phyloP scores from a whole-genome alignment of 2,329 filamentous ascomycete genomes.

The Colletotrichum cereale region DNA sequence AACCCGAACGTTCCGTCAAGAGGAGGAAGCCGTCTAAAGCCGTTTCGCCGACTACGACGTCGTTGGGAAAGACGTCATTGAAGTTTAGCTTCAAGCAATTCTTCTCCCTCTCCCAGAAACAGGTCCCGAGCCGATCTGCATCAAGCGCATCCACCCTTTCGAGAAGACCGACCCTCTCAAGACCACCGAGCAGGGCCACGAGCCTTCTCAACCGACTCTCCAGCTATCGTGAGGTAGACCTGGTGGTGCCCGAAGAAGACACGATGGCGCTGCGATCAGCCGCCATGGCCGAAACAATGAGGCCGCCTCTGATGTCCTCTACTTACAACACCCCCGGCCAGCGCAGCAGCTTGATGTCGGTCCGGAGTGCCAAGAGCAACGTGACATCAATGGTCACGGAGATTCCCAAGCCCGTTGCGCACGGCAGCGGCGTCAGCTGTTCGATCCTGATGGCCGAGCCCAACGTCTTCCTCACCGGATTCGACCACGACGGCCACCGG shows the following conservation, averaged over 20 bases:
- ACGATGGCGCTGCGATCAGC: slow-evolving; percentile 42
- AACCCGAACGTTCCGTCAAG: slow-evolving; percentile 52
- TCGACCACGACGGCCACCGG: slow-evolving; percentile 76
- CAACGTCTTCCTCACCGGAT: slow-evolving; percentile 83
- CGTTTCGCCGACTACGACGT: slow-evolving; percentile 28
- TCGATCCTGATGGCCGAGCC: slow-evolving; percentile 83
- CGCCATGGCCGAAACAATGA: slow-evolving; percentile 36
- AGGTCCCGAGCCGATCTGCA: slow-evolving; percentile 31
- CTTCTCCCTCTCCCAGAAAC: slow-evolving; percentile 36
- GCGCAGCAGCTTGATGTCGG: slow-evolving; percentile 65
- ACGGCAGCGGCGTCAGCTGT: slow-evolving; percentile 80
- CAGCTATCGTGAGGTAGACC: slow-evolving; percentile 30
- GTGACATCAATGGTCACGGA: slow-evolving; percentile 66
- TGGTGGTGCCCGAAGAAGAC: slow-evolving; percentile 38
- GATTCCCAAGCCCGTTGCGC: slow-evolving; percentile 79
- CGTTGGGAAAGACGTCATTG: slow-evolving; percentile 39
- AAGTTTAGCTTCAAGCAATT: slow-evolving; percentile 39
- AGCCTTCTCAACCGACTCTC: slow-evolving; percentile 35
- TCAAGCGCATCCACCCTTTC: slow-evolving; percentile 34
- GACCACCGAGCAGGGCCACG: slow-evolving; percentile 34
- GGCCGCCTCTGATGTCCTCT: slow-evolving; percentile 38
- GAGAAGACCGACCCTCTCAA: slow-evolving; percentile 17
- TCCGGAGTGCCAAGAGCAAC: slow-evolving; percentile 63
- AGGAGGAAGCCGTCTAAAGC: slow-evolving; percentile 44
- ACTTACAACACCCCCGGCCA: slow-evolving; percentile 49